Base-by-base conservation (phyloP, 257 asterid species). In the Nicotiana tomentosiformis region DNA sequence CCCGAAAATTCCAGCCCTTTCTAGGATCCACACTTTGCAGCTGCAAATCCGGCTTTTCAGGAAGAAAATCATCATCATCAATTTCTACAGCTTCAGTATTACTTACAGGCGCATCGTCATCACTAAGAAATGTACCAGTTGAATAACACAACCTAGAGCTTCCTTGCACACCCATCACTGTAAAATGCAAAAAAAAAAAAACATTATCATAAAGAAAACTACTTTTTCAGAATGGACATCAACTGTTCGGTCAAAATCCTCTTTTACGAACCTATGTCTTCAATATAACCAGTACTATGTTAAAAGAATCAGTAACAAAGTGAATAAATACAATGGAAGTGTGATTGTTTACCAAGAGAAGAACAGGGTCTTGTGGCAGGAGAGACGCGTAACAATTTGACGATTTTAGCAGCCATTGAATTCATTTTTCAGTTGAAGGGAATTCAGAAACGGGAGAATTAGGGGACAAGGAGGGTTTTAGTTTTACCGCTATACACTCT, bases 1-100 rank as follows among this genome's bases (percentile, higher is more conserved):
- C 99, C 76, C 98, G 93, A 78, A 86, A 94, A 81, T 92, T 93
- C 99, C 99, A 96, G 35, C 99, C 99, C 81, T 86, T 94, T 68
- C 84, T 83, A 60, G 99, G 99, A 90, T 94, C 97, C 83, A 96
- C 98, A 70, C 94, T 84, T 84, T 96, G 99, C 72, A 88, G 87
- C 82, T 91, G 87, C 76, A 96, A 86, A 77, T 93, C 93, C 2
- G 95, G 97, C 89, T 66, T 90, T 77, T 90, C 89, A 0, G 90
- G 89, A 49, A 85, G 88, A 86, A 92, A 90, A 86, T 90, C 97
- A 83, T 82, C 88, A 65, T 91, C 97, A 32, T 81, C 93, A 46
- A 92, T 81, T 8, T 84, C 90, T 64, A 58, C 62, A 72, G 84
- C 84, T 33, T 53, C 86, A 58, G 61, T 79, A 39, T 69, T 66